Conservation (phyloP, 208 protist species). For the Leishmania turanica region DNA sequence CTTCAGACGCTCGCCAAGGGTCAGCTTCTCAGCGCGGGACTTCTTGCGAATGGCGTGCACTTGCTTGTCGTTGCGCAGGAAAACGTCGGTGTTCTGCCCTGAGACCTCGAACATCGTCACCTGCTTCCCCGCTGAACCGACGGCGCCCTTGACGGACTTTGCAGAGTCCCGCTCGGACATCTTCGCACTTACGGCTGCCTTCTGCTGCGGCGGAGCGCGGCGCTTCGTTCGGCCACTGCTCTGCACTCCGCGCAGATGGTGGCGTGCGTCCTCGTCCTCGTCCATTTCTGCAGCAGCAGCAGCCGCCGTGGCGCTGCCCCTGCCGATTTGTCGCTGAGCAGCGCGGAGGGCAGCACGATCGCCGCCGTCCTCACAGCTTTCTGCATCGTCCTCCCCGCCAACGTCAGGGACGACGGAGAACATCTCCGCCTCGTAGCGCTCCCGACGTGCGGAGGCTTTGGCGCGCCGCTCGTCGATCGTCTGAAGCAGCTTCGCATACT, state of each 20-base stretch:
- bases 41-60: conserved; percentile 80
- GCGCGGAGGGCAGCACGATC: background rate
- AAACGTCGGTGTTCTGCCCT: conserved; percentile 42
- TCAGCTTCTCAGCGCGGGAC: conserved; percentile 64
- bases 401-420: conserved; percentile 79
- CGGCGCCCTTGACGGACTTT: background rate
- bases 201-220: conserved; percentile 5
- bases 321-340: background rate
- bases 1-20: conserved; percentile 76
- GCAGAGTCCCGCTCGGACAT: conserved; percentile 13
- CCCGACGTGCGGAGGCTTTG: conserved; percentile 62
- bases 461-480: conserved; percentile 79
- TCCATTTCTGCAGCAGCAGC: conserved; percentile 19
- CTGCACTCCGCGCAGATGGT: conserved; percentile 77
- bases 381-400: conserved; percentile 16
- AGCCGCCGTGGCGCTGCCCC: background rate
- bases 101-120: conserved; percentile 83
- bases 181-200: conserved; percentile 6
- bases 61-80: conserved; percentile 72
- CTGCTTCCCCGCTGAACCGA: conserved; percentile 17
- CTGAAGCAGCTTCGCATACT: conserved; percentile 83
- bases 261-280: conserved; percentile 51
- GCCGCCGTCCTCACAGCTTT: background rate
- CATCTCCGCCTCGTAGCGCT: conserved; percentile 75
- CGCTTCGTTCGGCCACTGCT: conserved; percentile 59